Evolutionary conservation across 2,329 filamentous ascomycete species (phyloP), one percentile per base, ranked within the genome.

Genomic region (Botrytis pseudocinerea): DNA sequence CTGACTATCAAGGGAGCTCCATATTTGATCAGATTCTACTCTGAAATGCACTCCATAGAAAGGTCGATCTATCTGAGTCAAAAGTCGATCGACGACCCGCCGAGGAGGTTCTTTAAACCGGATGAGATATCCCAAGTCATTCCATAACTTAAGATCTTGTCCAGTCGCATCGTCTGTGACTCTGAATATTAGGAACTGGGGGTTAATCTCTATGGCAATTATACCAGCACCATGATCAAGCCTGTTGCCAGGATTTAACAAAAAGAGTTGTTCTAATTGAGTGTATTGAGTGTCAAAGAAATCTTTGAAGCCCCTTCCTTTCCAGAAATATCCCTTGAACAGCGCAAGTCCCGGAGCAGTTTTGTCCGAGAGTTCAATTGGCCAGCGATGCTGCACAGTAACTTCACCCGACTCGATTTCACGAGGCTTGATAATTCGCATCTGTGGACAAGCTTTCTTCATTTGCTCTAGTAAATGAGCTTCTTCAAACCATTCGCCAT

Each of bases 31-130:
- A 16, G 78, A 79, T 69, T 82, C 82, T 60, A 78, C 80, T 66
- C 82, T 78, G 77, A 81, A 82, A 77, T 82, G 82, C 1, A 82
- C 80, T 60, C 81, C 81, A 40, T 81, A 80, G 73, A 78, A 82
- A 25, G 79, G 78, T 2, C 78, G 69, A 8, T 77, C 68, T 18
- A 82, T 76, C 8, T 75, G 77, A 14, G 51, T 44, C n/a, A 79
- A 40, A 7, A 82, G 69, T 42, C 74, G 70, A 57, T 77, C 64
- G 5, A 80, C 73, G 38, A 82, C 74, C n/a, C 63, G 71, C 35
- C 81, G 77, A 7, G 79, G 77, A 12, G 75, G 76, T 18, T 79
- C 76, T 44, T 74, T 78, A 75, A 82, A 82, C 25, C 82, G 79
- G 57, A 82, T 74, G 0, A 82, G 74, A 73, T 78, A 74, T 0